Percentiles rank a stretch among this genome's conserved stretches.
These are phyloP conservation scores for Colletotrichum gloeosporioides DNA, from an alignment of 2,329 filamentous ascomycete species.

Conservation along the genomic window DNA sequence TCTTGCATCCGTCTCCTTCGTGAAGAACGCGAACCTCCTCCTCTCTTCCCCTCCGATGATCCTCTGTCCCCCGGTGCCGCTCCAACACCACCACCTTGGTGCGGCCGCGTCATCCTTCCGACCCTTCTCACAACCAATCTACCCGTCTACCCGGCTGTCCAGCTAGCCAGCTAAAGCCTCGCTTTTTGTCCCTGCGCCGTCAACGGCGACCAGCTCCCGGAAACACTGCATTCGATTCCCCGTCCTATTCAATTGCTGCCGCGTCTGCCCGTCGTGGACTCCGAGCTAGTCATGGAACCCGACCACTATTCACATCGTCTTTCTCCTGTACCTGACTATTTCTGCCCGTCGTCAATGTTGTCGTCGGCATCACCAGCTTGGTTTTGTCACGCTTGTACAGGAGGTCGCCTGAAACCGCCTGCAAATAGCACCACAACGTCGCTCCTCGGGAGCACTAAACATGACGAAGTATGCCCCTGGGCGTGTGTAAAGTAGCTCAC, in stretches of 20 bases:
- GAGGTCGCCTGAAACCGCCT: not conserved
- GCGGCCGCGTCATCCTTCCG: not conserved
- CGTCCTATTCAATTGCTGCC: not conserved
- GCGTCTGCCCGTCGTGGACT: accelerated
- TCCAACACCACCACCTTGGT: not conserved
- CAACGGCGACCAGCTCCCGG: not conserved
- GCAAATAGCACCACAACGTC: not conserved
- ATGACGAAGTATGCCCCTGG: too few relatives aligned
- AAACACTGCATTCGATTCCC: not conserved
- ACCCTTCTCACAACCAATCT: not conserved
- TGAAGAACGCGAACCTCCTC: not conserved
- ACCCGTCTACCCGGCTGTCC: not conserved
- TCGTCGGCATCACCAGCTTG: not conserved
- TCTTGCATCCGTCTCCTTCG: not conserved
- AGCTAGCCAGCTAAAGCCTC: not conserved
- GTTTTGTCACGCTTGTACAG: not conserved
- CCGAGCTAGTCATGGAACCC: not conserved
- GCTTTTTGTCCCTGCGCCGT: not conserved
- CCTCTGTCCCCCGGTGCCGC: not conserved
- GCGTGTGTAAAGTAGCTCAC: too few relatives aligned
- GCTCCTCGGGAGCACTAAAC: too few relatives aligned
- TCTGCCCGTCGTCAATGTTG: not conserved
- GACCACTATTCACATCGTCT: accelerated
- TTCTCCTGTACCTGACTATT: not conserved
- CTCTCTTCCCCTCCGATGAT: not conserved